Evolutionary conservation across 2,329 filamentous ascomycete species (phyloP), one percentile per base, ranked within the genome.

Genomic region (Penicillium occitanis): DNA sequence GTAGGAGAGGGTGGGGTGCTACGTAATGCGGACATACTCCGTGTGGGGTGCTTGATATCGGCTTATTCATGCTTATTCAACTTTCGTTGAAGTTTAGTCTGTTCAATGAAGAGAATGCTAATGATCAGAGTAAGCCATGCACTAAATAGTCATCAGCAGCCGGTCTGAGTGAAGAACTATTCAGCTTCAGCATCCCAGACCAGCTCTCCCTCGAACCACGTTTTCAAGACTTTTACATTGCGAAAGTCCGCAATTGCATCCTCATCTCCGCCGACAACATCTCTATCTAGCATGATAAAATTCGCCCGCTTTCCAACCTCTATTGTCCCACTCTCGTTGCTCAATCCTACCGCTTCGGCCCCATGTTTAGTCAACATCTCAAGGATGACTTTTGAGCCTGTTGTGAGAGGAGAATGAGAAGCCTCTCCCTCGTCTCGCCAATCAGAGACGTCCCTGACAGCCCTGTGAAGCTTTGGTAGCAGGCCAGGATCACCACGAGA

Each of bases 301-400:
- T 64, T 64, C 17, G 53, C 63, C 25, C 42, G 51, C 22, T 64
- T 64, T 6, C 63, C 44, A 10, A 42, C 40, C 25, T 64, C 53
- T 30, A 64, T 64, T 6, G 51, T 64, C 11, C 53, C 63, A 30
- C 42, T 64, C 0, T 40, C 25, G 28, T 19, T 19, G 6, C 48
- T 19, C 19, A 61, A 25, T 1, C 64, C 59, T 14, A 65, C 59
- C 14, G 57, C 64, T 37, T 35, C 40, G 19, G 58, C 53, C n/a
- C 63, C 63, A 46, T 64, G 57, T 6, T 60, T 64, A 33, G 63
- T 64, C 28, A 64, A 57, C n/a, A 64, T 58, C 28, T 59, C 63
- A 19, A 64, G 63, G 2, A 64, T 44, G 2, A 59, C 19, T n/a
- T 30, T 51, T 53, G 50, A 33, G 50, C 25, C 50, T 30, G 25